Base-by-base conservation (phyloP, 2,329 filamentous ascomycete species). In the Aspergillus sp. region DNA sequence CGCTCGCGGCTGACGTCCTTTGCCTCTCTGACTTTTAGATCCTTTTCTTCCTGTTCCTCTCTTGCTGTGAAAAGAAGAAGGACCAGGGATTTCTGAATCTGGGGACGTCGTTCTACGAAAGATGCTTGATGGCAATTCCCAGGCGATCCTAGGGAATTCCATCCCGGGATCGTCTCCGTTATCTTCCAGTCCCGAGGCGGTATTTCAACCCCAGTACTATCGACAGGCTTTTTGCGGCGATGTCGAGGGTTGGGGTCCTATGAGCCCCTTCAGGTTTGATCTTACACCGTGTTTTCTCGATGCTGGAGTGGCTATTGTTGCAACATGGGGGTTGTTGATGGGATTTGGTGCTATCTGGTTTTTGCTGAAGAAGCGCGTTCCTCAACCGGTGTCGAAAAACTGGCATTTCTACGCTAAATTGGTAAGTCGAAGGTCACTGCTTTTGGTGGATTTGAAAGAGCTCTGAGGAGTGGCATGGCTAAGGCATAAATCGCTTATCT, bases 281-380 rank as follows among this genome's bases (percentile, higher is more conserved):
- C 90, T 98, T 62, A 97, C 93, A 13, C 91, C 93, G 37, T 98
- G 93, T 74, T 98, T 98, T 65, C 83, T 97, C 60, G 94, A 98
- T 66, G 81, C 95, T 19, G 90, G 88, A 82, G 81, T 97, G 50
- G 82, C 86, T 30, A 72, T 78, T 1, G 87, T 95, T 23, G 88
- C 88, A 7, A 77, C 77, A 12, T 94, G 85, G 72, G 90, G 91
- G 13, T 75, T 96, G 20, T 47, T 96, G 20, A 78, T 85, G 53
- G 93, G 93, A 49, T 77, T 83, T 6, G 77, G 83, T 41, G 89
- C 91, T 25, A 72, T 95, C 38, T 91, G 85, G 82, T 88, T 88
- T 74, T 75, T 97, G 45, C 67, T 90, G 47, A 82, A 77, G 57
- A 86, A 81, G 69, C 85, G 83, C 62, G 78, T 81, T 45, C 75